Conservation (phyloP, 352 stramenopile genomes). For the Globisporangium cylindrosporum region DNA sequence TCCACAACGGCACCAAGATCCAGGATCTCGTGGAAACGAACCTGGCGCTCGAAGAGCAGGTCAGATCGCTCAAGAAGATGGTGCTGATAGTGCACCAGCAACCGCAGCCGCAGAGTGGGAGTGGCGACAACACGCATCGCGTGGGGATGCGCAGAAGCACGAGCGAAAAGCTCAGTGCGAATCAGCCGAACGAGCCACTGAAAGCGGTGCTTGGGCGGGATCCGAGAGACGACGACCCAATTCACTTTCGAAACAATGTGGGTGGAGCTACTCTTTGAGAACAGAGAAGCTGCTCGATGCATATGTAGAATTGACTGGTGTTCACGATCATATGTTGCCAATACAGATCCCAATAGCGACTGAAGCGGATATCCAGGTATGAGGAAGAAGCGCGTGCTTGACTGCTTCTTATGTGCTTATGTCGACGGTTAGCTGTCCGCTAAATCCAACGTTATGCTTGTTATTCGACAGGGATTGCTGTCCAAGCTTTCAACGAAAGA, state of each 20-base stretch:
- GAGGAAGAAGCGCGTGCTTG: background rate
- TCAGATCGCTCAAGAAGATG: constrained; percentile 41
- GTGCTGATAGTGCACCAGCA: constrained; percentile 22
- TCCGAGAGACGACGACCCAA: constrained; percentile 10
- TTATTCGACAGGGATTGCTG: constrained; percentile 19
- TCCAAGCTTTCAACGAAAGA: constrained; percentile 32
- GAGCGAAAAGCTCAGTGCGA: background rate
- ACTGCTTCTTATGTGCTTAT: background rate
- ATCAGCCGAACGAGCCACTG: background rate
- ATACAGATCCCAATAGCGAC: constrained; percentile 14
- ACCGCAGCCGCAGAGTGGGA: background rate
- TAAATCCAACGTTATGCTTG: background rate
- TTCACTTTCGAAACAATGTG: constrained; percentile 5
- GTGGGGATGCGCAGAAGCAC: background rate
- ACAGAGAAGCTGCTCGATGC: no score
- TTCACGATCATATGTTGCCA: no score
- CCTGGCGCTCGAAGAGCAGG: constrained; percentile 42
- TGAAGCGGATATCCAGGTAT: constrained; percentile 16
- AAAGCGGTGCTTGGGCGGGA: constrained; percentile 1
- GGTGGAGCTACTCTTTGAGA: background rate
- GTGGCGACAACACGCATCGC: background rate
- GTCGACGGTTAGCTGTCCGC: background rate
- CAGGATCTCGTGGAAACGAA: constrained; percentile 48
- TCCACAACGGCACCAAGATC: constrained; percentile 25
- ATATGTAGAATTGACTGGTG: no score